Base-by-base conservation (phyloP, 441 rosid species). In the Flueggea neowawraea region DNA sequence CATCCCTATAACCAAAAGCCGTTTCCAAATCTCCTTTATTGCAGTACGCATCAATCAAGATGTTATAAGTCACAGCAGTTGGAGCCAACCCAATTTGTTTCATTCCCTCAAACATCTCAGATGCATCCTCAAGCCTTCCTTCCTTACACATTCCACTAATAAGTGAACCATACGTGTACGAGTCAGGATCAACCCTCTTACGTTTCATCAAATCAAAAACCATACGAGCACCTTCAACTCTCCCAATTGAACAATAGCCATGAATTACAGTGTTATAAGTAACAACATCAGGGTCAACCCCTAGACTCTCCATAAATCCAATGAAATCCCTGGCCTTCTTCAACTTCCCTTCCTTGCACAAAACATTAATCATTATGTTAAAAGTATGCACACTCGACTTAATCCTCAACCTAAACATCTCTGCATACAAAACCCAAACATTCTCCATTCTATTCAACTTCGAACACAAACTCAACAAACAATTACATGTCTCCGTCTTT, bases 281-380 rank as follows among this genome's bases (percentile, higher is more conserved):
- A 22, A 91, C 87, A 68, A 76, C 75, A 63, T 71, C 84, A 6
- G 97, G 96, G 76, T 68, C 83, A 62, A 87, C 56, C 50, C 95
- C 97, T 63, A 87, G 72, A 70, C 60, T 57, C 76, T 85, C 96
- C 96, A 90, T 87, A 58, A 71, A 54, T n/a, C 71, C 80, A 49
- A 80, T 55, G 58, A 91, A 79, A 22, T 78, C 95, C 60, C 91
- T 91, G 0, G 90, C 96, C 75, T 82, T 88, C 73, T 94, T 90
- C 65, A 94, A 58, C 75, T 94, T 94, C 69, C 97, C 97, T 71
- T 88, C 95, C 76, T 87, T 93, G 32, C 98, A 94, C 80, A 94
- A 71, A 55, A 83, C 76, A 70, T 94, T 88, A 36, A 94, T 80
- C 98, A 94, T 90, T 59, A 90, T 91, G 52, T 89, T 94, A 73